Evolutionary conservation across 345 rosid species (phyloP).

Genomic region (Erucastrum elatum): DNA sequence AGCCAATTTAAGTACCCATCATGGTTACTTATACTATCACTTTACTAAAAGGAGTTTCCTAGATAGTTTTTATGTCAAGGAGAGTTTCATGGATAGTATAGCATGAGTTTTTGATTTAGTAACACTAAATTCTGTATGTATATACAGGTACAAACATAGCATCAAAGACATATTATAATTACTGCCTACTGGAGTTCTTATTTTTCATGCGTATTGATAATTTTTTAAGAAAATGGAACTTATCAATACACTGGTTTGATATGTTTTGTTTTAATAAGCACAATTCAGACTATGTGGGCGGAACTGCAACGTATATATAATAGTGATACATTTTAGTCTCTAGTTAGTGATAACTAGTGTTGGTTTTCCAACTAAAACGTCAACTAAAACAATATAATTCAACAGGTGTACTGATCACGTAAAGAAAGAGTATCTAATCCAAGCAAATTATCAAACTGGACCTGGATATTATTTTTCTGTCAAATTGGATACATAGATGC

Average conservation of each 20-base stretch:
- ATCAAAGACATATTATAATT: not conserved
- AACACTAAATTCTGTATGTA: not conserved
- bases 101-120: not conserved
- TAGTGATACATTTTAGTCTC: not conserved
- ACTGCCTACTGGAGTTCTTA: too few relatives aligned
- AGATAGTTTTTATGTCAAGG: too few relatives aligned
- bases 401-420: not conserved
- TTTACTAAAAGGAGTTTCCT: not conserved
- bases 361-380: not conserved
- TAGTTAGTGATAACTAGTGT: not conserved
- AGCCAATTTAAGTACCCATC: slow-evolving; percentile 15
- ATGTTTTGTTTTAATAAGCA: not conserved
- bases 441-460: not conserved
- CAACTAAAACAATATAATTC: not conserved
- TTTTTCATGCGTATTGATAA: not conserved
- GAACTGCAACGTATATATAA: not conserved
- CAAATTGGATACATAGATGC: too few relatives aligned
- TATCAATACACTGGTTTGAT: not conserved
- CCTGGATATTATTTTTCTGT: too few relatives aligned
- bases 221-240: not conserved
- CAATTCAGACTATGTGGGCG: not conserved
- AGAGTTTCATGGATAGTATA: not conserved
- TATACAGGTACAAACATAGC: not conserved
- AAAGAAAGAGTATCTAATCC: not conserved
- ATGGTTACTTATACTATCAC: slow-evolving; percentile 9